Base-by-base conservation (phyloP, 1,284 basidiomycete genomes). In the Coriolopsis trogii region DNA sequence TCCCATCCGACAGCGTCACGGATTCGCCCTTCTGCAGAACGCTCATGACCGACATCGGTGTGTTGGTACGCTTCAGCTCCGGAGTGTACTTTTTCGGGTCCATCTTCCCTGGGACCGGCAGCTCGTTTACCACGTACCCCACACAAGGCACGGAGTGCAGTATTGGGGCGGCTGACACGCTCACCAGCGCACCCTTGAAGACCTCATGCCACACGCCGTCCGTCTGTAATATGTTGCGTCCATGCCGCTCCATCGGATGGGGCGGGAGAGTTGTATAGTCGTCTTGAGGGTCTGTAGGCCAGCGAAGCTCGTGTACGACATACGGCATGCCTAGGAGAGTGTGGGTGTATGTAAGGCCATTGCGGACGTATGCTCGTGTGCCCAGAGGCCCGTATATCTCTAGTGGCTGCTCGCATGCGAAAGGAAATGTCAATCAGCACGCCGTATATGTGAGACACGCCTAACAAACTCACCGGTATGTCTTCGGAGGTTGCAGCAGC, bases 381-480 rank as follows among this genome's bases (percentile, higher is more conserved):
- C 95, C 94, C 1, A 85, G 72, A 3, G 94, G 94, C 1, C 95
- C 95, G 62, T 95, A 97, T 42, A 97, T 89, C 67, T 96, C 89
- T 3, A 97, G 65, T 82, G 89, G 53, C 62, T 63, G 41, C 15
- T 18, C 38, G 24, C n/a, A n/a, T n/a, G 12, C 5, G 28, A 3
- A 12, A 24, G 23, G 8, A 18, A n/a, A n/a, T n/a, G n/a, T n/a
- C n/a, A n/a, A n/a, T n/a, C n/a, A n/a, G n/a, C n/a, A n/a, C n/a
- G n/a, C n/a, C n/a, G n/a, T n/a, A n/a, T n/a, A n/a, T n/a, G n/a
- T n/a, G n/a, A n/a, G n/a, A n/a, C n/a, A n/a, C n/a, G n/a, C n/a
- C n/a, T n/a, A n/a, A n/a, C n/a, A n/a, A n/a, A 56, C 56, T 51
- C 20, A 61, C 63, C 39, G 42, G 57, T 10, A 53, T 46, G 31